Conservation (phyloP, 257 asterid species). For the Leptodermis oblonga region DNA sequence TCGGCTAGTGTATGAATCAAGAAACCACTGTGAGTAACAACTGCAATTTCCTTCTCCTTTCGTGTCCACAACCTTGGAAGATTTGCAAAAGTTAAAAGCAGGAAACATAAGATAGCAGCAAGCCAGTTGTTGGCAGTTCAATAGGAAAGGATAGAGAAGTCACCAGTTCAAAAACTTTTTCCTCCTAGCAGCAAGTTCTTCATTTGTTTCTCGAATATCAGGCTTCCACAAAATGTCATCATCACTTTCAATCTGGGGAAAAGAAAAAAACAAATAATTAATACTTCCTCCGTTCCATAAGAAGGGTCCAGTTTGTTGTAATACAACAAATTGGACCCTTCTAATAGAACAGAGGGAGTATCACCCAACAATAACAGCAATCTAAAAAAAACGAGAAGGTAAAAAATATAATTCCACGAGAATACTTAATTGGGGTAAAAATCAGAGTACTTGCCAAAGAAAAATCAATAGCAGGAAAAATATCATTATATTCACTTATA, state of each 20-base stretch:
- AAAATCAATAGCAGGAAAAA: constrained; percentile 93
- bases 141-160: constrained; percentile 11
- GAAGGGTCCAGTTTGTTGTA: no score
- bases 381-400: no score
- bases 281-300: no score
- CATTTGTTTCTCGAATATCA: constrained; percentile 65
- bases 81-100: not conserved
- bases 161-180: constrained; percentile 74
- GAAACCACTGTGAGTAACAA: constrained; percentile 86
- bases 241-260: constrained; percentile 84
- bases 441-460: constrained; percentile 60
- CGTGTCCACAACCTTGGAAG: constrained; percentile 80
- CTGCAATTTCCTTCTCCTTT: constrained; percentile 86
- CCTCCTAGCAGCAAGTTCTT: constrained; percentile 75
- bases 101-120: constrained; percentile 5
- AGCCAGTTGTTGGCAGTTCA: not conserved
- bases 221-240: constrained; percentile 66
- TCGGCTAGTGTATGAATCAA: constrained; percentile 55
- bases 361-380: not conserved
- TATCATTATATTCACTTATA: constrained; percentile 57
- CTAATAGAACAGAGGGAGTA: no score
- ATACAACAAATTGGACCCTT: no score
- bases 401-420: no score
- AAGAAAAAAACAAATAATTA: not conserved
- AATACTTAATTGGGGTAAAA: not conserved